Base-by-base conservation (phyloP, 441 rosid genomes). In the Geranium incanum region DNA sequence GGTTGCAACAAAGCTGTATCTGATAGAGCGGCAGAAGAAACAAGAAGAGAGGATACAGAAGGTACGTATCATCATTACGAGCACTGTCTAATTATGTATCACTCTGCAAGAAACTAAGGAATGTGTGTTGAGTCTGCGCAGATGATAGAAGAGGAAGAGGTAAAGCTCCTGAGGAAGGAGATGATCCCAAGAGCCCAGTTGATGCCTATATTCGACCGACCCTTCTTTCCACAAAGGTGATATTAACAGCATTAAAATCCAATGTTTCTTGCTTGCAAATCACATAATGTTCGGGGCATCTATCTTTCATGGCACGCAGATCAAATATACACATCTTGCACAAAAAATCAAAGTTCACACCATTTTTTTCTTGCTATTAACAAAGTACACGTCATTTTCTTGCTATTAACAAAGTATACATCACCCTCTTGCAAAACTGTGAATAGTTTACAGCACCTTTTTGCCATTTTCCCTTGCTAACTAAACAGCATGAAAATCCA, bases 161-260 rank as follows among this genome's bases (percentile, higher is more conserved):
- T 90, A 63, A 86, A 86, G 43, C 66, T 72, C 81, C 70, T 90
- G 70, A 86, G 97, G 70, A 92, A 88, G 23, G 91, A 88, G 79
- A 90, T 92, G 96, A 79, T 92, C 67, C 96, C 95, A 13, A 84
- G 88, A 86, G 95, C 90, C 38, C 95, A 90, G 23, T 74, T 92
- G 77, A 90, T 90, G 97, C 96, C 97, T 75, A 80, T 76, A 55
- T 86, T 92, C 43, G 92, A 87, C 45, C 84, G 87, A 69, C 96
- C 97, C 66, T 92, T 92, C 78, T 80, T 71, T 33, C 97, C 96
- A 6, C 95, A 92, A 28, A 82, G 95, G 93, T 84, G 37, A 43
- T 15, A 41, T 23, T 21, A 21, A 21, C 21, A 21, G 21, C 21
- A 21, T 21, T 28, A 28, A 28, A 28, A 28, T 28, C 33, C 33